Evolutionary conservation across 257 asterid species (phyloP).

Genomic region (Knoxia roxburghii): DNA sequence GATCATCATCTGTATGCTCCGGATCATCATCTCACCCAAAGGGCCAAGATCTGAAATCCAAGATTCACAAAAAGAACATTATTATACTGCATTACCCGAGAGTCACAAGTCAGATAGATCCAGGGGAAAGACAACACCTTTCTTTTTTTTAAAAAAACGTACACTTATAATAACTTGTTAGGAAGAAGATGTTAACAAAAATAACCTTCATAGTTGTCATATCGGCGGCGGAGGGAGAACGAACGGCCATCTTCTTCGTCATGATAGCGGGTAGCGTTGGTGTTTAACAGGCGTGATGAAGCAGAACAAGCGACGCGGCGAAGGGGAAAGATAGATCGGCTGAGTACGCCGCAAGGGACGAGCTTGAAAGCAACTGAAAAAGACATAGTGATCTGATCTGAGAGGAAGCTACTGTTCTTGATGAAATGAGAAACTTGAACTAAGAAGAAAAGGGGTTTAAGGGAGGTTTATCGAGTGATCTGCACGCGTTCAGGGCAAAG

Average conservation of each 20-base stretch:
- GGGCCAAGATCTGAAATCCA: too few relatives aligned
- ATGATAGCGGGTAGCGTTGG: background rate
- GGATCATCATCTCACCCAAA: too few relatives aligned
- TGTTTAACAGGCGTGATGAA: slow-evolving; percentile 1
- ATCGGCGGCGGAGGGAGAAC: background rate
- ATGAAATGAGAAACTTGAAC: background rate
- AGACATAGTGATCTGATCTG: slow-evolving; percentile 1
- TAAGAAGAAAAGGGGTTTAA: background rate
- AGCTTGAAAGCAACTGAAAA: slow-evolving; percentile 12
- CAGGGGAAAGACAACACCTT: too few relatives aligned
- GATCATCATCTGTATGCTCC: background rate
- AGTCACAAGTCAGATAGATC: too few relatives aligned
- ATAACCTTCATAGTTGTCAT: too few relatives aligned
- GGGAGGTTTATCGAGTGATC: background rate
- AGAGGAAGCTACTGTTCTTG: too few relatives aligned
- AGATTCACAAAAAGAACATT: too few relatives aligned
- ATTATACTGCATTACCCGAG: too few relatives aligned
- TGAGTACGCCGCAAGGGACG: background rate
- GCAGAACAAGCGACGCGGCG: slow-evolving; percentile 5
- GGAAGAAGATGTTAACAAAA: too few relatives aligned
- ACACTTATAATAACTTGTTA: too few relatives aligned
- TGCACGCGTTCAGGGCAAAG: background rate
- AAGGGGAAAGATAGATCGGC: background rate
- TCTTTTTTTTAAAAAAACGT: too few relatives aligned
- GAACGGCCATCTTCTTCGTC: background rate